These are phyloP conservation scores for Fraxinus paxiana DNA, from an alignment of 305 asterid genomes.

Conservation along the genomic window DNA sequence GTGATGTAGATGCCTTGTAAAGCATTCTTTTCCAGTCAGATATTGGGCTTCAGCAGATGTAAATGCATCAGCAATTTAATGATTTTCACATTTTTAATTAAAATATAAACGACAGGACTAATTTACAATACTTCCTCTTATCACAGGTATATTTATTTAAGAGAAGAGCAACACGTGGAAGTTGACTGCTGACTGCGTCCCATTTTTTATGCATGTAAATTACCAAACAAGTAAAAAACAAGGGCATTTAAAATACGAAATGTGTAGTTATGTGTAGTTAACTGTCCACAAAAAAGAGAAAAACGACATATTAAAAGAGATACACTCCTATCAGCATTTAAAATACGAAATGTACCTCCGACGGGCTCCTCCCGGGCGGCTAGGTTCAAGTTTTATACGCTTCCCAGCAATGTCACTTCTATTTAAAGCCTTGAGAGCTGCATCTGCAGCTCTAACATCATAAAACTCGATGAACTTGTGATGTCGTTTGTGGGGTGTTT, in stretches of 20 bases:
- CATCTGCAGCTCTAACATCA: slow-evolving; percentile 95
- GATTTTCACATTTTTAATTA: background rate
- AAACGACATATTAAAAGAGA: slow-evolving; percentile 6
- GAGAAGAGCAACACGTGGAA: background rate
- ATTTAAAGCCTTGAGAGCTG: slow-evolving; percentile 91
- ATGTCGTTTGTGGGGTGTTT: slow-evolving; percentile 90
- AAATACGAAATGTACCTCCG: slow-evolving; percentile 51
- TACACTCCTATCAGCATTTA: background rate
- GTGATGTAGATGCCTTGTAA: background rate
- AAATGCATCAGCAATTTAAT: background rate
- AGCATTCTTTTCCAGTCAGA: background rate
- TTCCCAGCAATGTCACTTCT: slow-evolving; percentile 94
- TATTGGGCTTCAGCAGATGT: background rate
- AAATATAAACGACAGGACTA: background rate
- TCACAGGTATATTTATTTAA: background rate
- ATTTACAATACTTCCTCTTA: background rate
- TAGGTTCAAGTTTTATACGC: slow-evolving; percentile 94
- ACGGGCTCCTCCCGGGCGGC: slow-evolving; percentile 97
- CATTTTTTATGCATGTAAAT: background rate
- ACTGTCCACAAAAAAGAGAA: background rate
- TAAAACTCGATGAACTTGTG: slow-evolving; percentile 93
- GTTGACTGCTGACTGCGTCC: background rate
- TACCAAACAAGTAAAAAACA: background rate
- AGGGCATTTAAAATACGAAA: too few relatives aligned
- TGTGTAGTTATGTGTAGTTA: background rate